Evolutionary conservation across 495 filamentous ascomycete species (phyloP).

Genomic region (Neurospora terricola): DNA sequence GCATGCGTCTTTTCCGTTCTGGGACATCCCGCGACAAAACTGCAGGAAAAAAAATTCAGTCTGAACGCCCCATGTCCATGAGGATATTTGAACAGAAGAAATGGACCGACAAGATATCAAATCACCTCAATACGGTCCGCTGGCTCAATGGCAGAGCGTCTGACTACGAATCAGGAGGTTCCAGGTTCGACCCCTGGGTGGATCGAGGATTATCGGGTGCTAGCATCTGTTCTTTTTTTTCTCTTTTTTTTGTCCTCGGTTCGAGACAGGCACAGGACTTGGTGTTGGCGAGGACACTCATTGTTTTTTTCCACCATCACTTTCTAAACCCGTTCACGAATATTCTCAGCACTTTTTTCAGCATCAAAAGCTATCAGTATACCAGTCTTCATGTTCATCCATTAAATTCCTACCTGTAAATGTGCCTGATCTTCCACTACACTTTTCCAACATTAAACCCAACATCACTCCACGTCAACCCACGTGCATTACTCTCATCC

Average conservation of each 20-base stretch:
- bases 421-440: not conserved
- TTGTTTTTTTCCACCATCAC: not conserved
- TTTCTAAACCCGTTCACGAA: accelerated
- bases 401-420: not conserved
- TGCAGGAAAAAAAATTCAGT: not conserved
- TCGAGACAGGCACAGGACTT: not conserved
- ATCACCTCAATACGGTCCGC: not conserved
- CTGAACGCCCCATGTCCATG: not conserved
- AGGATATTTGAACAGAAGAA: not conserved
- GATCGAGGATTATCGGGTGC: not conserved
- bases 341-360: not conserved
- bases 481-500: not conserved
- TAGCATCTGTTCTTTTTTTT: not conserved
- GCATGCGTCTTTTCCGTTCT: not conserved
- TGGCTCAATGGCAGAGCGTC: not conserved
- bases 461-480: not conserved
- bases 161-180: not conserved
- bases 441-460: not conserved
- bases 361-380: not conserved
- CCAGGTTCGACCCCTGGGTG: not conserved
- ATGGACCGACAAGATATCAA: not conserved
- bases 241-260: not conserved
- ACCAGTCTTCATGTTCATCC: not conserved
- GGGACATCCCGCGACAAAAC: not conserved
- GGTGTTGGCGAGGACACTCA: not conserved